phyloP scores from a whole-genome alignment of 78 protist species.

The Dictyostelium capitatum region DNA sequence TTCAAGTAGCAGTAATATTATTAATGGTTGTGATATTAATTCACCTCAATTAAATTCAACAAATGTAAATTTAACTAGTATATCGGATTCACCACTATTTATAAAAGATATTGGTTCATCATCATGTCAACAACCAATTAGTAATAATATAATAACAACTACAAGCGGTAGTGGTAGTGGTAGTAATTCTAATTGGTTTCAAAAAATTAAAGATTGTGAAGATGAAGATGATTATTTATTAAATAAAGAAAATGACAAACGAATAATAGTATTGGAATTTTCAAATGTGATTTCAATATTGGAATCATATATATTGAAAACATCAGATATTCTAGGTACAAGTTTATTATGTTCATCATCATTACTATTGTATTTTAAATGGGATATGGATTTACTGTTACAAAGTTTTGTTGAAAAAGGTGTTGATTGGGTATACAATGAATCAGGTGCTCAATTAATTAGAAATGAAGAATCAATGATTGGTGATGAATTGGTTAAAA shows the following conservation, averaged over 20 bases:
- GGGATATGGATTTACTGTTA: constrained; percentile 12
- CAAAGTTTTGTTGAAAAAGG: constrained; percentile 23
- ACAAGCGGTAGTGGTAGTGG: neutral
- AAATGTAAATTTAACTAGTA: too few species aligned
- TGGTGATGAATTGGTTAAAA: neutral
- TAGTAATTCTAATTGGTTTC: neutral
- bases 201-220: neutral
- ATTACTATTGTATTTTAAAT: constrained; percentile 2
- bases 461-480: neutral
- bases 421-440: neutral
- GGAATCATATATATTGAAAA: neutral
- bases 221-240: neutral
- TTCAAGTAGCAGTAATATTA: too few species aligned
- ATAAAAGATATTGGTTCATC: neutral
- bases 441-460: neutral
- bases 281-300: neutral
- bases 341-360: neutral
- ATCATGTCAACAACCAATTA: neutral
- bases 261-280: neutral
- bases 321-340: constrained; percentile 6
- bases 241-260: constrained; percentile 15
- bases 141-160: neutral
- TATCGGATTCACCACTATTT: neutral
- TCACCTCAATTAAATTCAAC: neutral
- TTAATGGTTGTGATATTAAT: too few species aligned